These are phyloP conservation scores for Sutorius australiensis DNA, from an alignment of 768 basidiomycete genomes.

Conservation along the genomic window DNA sequence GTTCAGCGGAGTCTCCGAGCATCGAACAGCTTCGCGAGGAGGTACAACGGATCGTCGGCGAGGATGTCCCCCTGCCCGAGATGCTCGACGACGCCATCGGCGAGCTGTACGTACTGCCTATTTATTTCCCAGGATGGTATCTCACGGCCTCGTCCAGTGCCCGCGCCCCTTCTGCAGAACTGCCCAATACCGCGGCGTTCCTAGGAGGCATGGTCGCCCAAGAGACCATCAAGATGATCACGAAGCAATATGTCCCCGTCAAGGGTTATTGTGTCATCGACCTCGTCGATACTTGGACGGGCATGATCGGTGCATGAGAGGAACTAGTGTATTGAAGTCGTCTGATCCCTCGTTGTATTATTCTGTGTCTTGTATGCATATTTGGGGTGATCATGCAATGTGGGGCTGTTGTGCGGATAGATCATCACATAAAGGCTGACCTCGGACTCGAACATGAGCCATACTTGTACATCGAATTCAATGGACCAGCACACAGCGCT, in stretches of 20 bases:
- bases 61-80: conserved; percentile 48
- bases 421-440: too few species aligned
- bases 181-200: conserved; percentile 92
- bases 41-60: conserved; percentile 49
- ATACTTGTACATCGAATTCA: too few species aligned
- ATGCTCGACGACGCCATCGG: conserved; percentile 60
- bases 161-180: conserved; percentile 76
- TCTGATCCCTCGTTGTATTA: too few species aligned
- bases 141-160: conserved; percentile 40
- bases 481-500: too few species aligned
- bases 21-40: conserved; percentile 51
- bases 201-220: conserved; percentile 93
- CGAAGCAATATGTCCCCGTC: conserved; percentile 91
- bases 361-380: too few species aligned
- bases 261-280: conserved; percentile 83
- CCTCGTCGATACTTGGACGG: conserved; percentile 77
- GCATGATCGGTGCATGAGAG: conserved; percentile 36
- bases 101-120: conserved; percentile 61
- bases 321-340: not conserved
- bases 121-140: not conserved
- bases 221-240: conserved; percentile 96
- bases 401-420: too few species aligned
- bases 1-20: conserved; percentile 37
- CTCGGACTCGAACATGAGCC: too few species aligned
- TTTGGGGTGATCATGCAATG: too few species aligned